Conservation (phyloP, 2,329 filamentous ascomycete genomes). For the Hysterium pulicare region DNA sequence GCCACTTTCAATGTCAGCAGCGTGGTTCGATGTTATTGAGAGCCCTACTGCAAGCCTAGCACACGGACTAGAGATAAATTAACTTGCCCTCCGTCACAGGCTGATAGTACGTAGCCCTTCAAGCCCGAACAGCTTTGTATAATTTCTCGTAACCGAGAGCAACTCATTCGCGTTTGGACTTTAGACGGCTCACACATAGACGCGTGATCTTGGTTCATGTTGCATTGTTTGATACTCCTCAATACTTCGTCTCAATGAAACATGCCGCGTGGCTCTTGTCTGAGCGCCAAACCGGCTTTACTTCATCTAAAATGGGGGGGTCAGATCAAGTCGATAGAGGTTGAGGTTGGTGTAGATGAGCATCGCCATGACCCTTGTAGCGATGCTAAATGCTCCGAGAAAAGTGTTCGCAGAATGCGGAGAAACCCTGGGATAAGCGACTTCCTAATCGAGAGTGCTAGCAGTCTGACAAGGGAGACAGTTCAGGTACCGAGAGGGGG, state of each 20-base stretch:
- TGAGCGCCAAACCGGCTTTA: too few relatives aligned
- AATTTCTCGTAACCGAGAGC: neutral
- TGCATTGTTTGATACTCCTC: constrained; percentile 11
- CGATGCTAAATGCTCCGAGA: constrained; percentile 10
- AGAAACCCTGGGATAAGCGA: constrained; percentile 29
- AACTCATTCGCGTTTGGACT: neutral
- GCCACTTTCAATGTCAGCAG: neutral
- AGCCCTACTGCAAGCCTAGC: constrained; percentile 2
- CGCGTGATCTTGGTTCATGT: neutral
- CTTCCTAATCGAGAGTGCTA: constrained; percentile 17
- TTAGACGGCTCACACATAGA: neutral
- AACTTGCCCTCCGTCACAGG: neutral
- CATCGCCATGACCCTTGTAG: constrained; percentile 17
- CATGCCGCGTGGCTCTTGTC: constrained; percentile 26
- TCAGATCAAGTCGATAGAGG: neutral
- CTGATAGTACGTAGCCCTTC: too few relatives aligned
- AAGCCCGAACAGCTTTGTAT: too few relatives aligned
- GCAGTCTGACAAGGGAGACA: constrained; percentile 35
- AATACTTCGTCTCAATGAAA: constrained; percentile 18
- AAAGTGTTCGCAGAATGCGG: constrained; percentile 28
- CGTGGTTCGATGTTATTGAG: constrained; percentile 1
- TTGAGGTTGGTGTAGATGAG: constrained; percentile 12
- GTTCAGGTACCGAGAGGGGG: constrained; percentile 29
- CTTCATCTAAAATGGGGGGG: neutral
- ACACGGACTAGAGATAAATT: constrained; percentile 1